Conservation (phyloP, 257 asterid species). For the Solanum chaucha region DNA sequence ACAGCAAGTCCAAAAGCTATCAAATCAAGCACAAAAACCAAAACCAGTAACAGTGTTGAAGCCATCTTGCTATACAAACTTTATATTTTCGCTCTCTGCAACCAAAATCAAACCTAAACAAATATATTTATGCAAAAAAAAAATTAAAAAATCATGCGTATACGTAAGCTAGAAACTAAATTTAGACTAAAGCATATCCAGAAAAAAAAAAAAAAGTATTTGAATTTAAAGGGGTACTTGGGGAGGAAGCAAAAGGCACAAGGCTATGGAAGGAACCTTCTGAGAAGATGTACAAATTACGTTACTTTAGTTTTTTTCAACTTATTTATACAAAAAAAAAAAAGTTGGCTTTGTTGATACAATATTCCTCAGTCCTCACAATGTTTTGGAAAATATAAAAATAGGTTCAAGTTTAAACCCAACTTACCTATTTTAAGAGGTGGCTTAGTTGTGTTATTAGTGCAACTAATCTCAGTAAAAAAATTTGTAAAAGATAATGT, state of each 20-base stretch:
- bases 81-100: background rate
- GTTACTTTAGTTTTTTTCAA: background rate
- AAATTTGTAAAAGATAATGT: background rate
- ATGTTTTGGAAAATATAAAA: background rate
- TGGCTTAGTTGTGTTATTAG: background rate
- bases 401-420: background rate
- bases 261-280: background rate
- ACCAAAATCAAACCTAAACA: background rate
- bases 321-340: background rate
- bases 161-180: background rate
- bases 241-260: background rate
- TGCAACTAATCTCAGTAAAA: background rate
- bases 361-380: background rate
- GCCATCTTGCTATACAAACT: slow-evolving; percentile 25
- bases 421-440: background rate
- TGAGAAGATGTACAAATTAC: background rate
- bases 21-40: slow-evolving; percentile 51
- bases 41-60: slow-evolving; percentile 36
- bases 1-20: slow-evolving; percentile 76
- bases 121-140: background rate
- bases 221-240: background rate
- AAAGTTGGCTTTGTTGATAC: background rate
- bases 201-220: background rate
- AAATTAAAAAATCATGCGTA: background rate
- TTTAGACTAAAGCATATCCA: background rate